Evolutionary conservation across 805 yeast species (phyloP), one percentile per base, ranked within the genome.

Genomic region (Tetrapisispora phaffii): DNA sequence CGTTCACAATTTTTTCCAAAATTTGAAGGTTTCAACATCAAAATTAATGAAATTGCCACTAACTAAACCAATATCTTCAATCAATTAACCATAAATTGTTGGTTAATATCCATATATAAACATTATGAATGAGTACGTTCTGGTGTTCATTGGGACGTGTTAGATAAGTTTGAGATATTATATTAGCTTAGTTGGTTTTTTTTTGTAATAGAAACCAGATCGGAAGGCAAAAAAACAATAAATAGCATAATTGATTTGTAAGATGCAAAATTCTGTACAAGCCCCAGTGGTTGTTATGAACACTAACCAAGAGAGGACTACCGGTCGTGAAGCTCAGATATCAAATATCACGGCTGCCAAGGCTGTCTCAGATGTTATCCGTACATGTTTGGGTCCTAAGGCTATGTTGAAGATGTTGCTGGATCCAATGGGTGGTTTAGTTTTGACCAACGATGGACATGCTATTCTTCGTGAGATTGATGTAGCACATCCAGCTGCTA

Each of bases 311-410:
- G 95, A 87, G 63, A 81, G 98, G 60, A 95, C 93, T 63, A 80
- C 88, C 33, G 98, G 98, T 39, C 87, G 97, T 55, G 88, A 88
- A 65, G 99, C 99, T 2, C 99, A 93, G 69, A 75, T 86, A 50
- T 85, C 96, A 50, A 94, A 93, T 63, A 90, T 93, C 69, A 87
- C 97, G 5, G 98, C 99, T 4, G 99, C 99, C n/a, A 93, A 93
- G 62, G 96, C 98, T 1, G 97, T 90, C 35, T 94, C 97, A 0
- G 98, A 93, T 66, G 90, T 93, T 60, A 87, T 93, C 57, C 78
- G 98, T 66, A 93, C 98, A 22, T 93, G 99, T 75, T 73, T 93
- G 49, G 99, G 99, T 17, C 99, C 99, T 44, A 90, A 90, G 66
- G 98, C 98, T 31, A 93, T 93, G 98, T 77, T 93, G 50, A 93